These are phyloP conservation scores for Exophiala alcalophila DNA, from an alignment of 2,329 filamentous ascomycete genomes.

Conservation along the genomic window DNA sequence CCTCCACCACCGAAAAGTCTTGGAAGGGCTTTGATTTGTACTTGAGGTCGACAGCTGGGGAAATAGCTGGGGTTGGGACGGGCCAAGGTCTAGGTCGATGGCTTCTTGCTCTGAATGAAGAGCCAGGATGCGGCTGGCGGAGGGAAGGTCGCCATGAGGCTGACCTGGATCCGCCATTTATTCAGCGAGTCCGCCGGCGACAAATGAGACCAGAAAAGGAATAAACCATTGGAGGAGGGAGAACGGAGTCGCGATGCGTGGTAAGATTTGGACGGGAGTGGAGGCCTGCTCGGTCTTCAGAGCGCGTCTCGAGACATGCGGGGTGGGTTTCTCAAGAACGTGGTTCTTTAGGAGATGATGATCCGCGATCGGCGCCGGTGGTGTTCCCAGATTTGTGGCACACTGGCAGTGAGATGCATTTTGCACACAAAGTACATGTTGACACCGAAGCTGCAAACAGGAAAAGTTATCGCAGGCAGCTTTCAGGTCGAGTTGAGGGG, in stretches of 20 bases:
- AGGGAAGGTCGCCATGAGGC: conserved; percentile 1
- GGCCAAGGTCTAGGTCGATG: conserved; percentile 22
- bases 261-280: background rate
- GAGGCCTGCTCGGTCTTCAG: background rate
- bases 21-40: conserved; percentile 9
- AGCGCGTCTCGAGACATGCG: background rate
- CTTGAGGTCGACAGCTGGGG: conserved; percentile 3
- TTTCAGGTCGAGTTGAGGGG: too few species aligned
- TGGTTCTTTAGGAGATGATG: conserved; percentile 1
- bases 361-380: background rate
- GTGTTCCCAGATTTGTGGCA: conserved; percentile 11
- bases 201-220: background rate
- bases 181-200: background rate
- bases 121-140: conserved; percentile 13
- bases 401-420: too few species aligned
- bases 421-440: too few species aligned
- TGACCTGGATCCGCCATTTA: conserved; percentile 3
- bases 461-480: too few species aligned
- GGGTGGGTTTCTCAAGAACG: background rate
- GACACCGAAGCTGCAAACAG: too few species aligned
- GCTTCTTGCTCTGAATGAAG: conserved; percentile 25
- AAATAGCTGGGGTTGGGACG: background rate
- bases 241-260: background rate
- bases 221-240: background rate
- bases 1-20: conserved; percentile 18